Conservation (phyloP, 139 green algal genomes). For the Volvox reticuliferus region DNA sequence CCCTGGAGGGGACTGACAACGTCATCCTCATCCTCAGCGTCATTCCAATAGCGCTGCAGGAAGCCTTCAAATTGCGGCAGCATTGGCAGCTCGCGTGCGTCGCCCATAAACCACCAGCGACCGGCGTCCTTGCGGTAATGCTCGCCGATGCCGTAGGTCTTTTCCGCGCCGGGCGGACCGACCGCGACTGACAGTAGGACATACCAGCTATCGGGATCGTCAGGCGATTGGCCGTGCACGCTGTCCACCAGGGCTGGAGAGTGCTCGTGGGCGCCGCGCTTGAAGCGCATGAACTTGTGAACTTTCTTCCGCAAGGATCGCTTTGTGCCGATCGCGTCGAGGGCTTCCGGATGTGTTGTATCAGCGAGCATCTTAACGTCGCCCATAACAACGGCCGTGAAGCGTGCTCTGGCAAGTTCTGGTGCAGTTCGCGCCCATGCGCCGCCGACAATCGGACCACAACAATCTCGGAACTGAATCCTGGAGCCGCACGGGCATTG, state of each 20-base stretch:
- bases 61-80: constrained; percentile 29
- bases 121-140: constrained; percentile 40
- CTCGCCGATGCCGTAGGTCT: neutral
- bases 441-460: constrained; percentile 26
- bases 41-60: neutral
- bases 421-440: constrained; percentile 46
- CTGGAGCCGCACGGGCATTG: constrained; percentile 29
- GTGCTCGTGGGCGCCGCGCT: neutral
- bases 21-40: neutral
- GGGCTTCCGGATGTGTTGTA: constrained; percentile 47
- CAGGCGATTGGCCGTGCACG: neutral
- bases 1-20: neutral
- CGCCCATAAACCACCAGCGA: constrained; percentile 40
- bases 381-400: constrained; percentile 15
- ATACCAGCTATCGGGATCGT: constrained; percentile 9
- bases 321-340: constrained; percentile 41
- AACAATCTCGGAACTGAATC: constrained; percentile 25
- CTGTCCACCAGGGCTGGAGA: neutral
- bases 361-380: constrained; percentile 32
- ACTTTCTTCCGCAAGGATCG: constrained; percentile 6
- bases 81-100: neutral
- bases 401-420: constrained; percentile 43
- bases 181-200: neutral
- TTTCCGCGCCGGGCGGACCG: neutral
- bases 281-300: neutral